Evolutionary conservation across 2,329 filamentous ascomycete species (phyloP).

Genomic region (Ceratocystis lukuohia): DNA sequence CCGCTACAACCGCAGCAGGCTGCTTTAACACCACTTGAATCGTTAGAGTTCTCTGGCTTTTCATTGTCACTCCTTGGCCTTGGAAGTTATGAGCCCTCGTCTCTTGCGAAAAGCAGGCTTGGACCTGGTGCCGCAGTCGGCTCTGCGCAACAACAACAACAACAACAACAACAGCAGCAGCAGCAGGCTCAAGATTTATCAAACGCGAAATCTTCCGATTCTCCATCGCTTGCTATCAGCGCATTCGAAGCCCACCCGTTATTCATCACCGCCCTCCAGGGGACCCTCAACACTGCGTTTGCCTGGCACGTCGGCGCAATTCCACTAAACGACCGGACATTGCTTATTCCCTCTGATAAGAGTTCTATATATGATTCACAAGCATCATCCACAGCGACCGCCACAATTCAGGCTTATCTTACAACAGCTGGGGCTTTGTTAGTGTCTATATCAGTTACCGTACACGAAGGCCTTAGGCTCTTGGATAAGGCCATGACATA

Average conservation of each 20-base stretch:
- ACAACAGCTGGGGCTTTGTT: constrained; percentile 44
- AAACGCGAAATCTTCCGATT: not conserved
- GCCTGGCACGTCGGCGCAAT: constrained; percentile 11
- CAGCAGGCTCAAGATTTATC: not conserved
- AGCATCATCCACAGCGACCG: constrained; percentile 29
- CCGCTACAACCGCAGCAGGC: constrained; percentile 10
- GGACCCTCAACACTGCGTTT: constrained; percentile 8
- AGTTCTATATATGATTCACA: constrained; percentile 25
- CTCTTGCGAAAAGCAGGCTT: constrained; percentile 13
- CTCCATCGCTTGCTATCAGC: not conserved
- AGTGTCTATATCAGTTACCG: constrained; percentile 35
- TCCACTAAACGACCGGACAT: constrained; percentile 17
- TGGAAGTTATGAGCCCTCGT: constrained; percentile 14
- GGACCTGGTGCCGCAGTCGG: not conserved
- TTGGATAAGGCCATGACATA: constrained; percentile 33
- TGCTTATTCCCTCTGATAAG: constrained; percentile 24
- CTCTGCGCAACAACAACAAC: not conserved
- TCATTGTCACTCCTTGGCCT: not conserved
- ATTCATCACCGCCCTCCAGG: constrained; percentile 16
- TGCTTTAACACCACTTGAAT: constrained; percentile 11
- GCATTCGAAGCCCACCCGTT: constrained; percentile 13
- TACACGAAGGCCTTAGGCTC: constrained; percentile 35
- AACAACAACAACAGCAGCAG: not conserved
- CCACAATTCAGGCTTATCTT: constrained; percentile 40
- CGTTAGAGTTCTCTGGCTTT: constrained; percentile 10